Evolutionary conservation across 768 basidiomycete genomes (phyloP).

Genomic region (Mycena vulgaris): DNA sequence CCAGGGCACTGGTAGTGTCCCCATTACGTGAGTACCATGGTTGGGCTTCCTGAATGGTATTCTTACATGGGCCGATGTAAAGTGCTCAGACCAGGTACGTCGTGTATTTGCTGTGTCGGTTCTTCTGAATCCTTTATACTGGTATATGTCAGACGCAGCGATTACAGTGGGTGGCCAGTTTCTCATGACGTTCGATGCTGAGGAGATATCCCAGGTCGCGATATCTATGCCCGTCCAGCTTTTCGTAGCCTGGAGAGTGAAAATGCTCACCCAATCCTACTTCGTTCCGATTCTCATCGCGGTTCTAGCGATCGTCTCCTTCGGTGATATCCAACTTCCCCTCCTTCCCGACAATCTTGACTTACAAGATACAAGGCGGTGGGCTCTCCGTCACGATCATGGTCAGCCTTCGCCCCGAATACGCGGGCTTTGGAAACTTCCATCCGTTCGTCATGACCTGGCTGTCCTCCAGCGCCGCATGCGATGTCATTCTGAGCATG

Average conservation of each 20-base stretch:
- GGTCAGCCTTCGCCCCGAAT: constrained; percentile 19
- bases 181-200: background rate
- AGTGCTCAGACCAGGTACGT: constrained; percentile 31
- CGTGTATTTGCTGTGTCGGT: background rate
- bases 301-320: constrained; percentile 10
- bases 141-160: constrained; percentile 9
- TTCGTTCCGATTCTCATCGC: constrained; percentile 5
- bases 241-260: constrained; percentile 35
- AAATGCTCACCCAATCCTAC: constrained; percentile 3
- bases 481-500: constrained; percentile 34
- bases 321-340: constrained; percentile 13
- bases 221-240: constrained; percentile 40
- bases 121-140: background rate
- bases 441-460: constrained; percentile 25
- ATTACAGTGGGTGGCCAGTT: constrained; percentile 13
- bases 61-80: background rate
- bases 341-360: background rate
- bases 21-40: constrained; percentile 13
- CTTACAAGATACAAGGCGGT: background rate
- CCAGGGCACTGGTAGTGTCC: constrained; percentile 8
- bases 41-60: background rate
- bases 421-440: constrained; percentile 9
- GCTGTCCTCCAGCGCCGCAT: constrained; percentile 27
- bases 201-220: constrained; percentile 22
- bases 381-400: constrained; percentile 24